Conservation (phyloP, 371 early-diverging fungal species). For the Chytridiales sp. region DNA sequence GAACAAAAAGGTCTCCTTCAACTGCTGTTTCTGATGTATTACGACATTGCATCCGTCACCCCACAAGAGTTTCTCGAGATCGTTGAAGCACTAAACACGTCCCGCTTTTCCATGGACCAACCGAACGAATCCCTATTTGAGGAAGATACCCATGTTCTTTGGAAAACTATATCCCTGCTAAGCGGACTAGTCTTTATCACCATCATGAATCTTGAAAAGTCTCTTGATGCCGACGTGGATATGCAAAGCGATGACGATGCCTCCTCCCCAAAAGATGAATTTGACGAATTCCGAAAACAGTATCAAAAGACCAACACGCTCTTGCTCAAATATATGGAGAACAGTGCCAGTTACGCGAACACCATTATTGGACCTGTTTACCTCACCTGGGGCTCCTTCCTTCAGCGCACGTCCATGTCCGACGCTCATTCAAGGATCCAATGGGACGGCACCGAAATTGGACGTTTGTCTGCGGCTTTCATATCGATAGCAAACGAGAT, state of each 20-base stretch:
- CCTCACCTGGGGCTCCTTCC: conserved; percentile 23
- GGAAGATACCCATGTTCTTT: conserved; percentile 15
- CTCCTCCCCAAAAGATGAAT: too few species aligned
- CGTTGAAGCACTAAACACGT: conserved; percentile 6
- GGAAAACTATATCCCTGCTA: conserved; percentile 25
- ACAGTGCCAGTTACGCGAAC: conserved; percentile 2
- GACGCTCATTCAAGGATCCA: not conserved
- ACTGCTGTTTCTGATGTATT: conserved; percentile 37
- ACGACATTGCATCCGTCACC: conserved; percentile 11
- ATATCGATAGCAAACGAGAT: conserved; percentile 9
- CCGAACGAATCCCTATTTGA: conserved; percentile 36
- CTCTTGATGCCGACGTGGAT: conserved; percentile 6
- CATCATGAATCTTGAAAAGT: conserved; percentile 26
- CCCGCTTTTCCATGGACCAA: conserved; percentile 32
- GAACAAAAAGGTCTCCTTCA: conserved; percentile 37
- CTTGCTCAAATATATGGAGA: conserved; percentile 9
- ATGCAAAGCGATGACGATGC: not conserved
- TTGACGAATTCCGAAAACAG: conserved; percentile 4
- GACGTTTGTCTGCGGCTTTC: conserved; percentile 8
- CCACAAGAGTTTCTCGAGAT: conserved; percentile 16
- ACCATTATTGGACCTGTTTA: conserved; percentile 17
- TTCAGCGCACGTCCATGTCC: conserved; percentile 8
- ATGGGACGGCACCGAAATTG: conserved; percentile 5
- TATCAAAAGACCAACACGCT: conserved; percentile 4
- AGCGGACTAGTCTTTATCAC: conserved; percentile 32